Evolutionary conservation across 2,329 filamentous ascomycete species (phyloP).

Genomic region (Nothophaeocryptopus gaeumannii): DNA sequence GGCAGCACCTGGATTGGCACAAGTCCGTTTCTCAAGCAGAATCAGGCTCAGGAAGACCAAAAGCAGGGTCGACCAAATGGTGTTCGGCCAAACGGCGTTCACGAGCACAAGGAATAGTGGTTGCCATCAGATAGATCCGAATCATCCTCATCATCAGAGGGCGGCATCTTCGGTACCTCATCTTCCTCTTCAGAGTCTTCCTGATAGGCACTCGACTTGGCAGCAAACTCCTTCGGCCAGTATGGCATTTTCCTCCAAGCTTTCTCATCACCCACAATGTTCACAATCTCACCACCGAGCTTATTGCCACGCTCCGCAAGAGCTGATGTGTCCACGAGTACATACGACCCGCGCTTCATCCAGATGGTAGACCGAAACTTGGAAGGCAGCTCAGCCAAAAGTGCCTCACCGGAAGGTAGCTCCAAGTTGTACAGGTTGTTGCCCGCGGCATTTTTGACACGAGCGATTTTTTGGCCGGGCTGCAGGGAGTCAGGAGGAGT

Average conservation of each 20-base stretch:
- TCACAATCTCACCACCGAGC: conserved; percentile 83
- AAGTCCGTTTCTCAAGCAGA: conserved; percentile 12
- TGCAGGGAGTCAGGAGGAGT: conserved; percentile 54
- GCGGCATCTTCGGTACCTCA: conserved; percentile 40
- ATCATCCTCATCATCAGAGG: conserved; percentile 33
- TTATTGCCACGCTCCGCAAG: conserved; percentile 69
- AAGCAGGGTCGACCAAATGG: not conserved
- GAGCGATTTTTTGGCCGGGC: conserved; percentile 64
- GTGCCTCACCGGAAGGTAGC: conserved; percentile 61
- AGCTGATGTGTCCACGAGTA: conserved; percentile 71
- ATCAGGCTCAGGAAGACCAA: conserved; percentile 1
- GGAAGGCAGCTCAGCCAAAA: conserved; percentile 77
- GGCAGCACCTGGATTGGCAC: conserved; percentile 53
- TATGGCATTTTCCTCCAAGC: conserved; percentile 84
- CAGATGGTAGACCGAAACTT: conserved; percentile 90
- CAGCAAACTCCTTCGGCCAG: conserved; percentile 57
- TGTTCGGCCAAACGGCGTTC: not conserved
- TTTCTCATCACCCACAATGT: conserved; percentile 88
- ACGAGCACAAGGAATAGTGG: conserved; percentile 12
- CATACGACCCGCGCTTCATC: conserved; percentile 85
- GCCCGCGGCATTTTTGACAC: conserved; percentile 76
- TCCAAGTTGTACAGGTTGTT: conserved; percentile 85
- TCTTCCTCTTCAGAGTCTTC: conserved; percentile 67
- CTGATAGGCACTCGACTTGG: conserved; percentile 57
- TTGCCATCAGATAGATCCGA: not conserved